Percentiles rank a stretch among this genome's conserved stretches.
Evolutionary conservation across 78 protist species (phyloP).

Genomic region (Goniomonas avonlea): DNA sequence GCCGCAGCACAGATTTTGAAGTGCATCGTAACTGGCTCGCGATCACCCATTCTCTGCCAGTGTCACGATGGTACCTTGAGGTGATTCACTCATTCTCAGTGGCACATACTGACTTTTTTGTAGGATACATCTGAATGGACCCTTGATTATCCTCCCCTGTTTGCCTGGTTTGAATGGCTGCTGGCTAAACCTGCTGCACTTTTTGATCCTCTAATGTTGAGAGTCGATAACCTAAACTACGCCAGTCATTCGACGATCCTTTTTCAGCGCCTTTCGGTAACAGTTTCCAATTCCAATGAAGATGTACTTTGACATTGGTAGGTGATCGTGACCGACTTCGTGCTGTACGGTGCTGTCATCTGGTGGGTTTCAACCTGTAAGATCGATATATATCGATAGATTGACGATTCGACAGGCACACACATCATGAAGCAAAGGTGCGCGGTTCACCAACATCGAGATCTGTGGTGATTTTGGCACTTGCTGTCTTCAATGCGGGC

Average conservation of each 20-base stretch:
- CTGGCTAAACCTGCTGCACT: slow-evolving; percentile 49
- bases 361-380: background rate
- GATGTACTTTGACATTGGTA: too few species aligned
- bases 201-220: slow-evolving; percentile 59
- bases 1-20: slow-evolving; percentile 72
- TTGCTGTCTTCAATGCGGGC: slow-evolving; percentile 51
- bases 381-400: too few species aligned
- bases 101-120: too few species aligned
- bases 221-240: slow-evolving; percentile 31
- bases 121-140: slow-evolving; percentile 81
- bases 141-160: slow-evolving; percentile 94
- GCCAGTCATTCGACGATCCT: slow-evolving; percentile 35
- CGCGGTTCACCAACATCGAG: background rate
- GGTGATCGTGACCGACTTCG: background rate
- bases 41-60: slow-evolving; percentile 76
- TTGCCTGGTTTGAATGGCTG: slow-evolving; percentile 83
- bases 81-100: slow-evolving; percentile 62
- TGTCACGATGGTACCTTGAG: slow-evolving; percentile 34
- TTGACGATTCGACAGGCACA: too few species aligned
- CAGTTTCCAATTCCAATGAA: slow-evolving; percentile 3
- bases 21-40: slow-evolving; percentile 96
- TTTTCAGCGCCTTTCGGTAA: slow-evolving; percentile 68
- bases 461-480: background rate
- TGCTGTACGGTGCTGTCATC: background rate
- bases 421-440: background rate